phyloP scores from a whole-genome alignment of 2,329 filamentous ascomycete species.

The Sporothrix pallida region DNA sequence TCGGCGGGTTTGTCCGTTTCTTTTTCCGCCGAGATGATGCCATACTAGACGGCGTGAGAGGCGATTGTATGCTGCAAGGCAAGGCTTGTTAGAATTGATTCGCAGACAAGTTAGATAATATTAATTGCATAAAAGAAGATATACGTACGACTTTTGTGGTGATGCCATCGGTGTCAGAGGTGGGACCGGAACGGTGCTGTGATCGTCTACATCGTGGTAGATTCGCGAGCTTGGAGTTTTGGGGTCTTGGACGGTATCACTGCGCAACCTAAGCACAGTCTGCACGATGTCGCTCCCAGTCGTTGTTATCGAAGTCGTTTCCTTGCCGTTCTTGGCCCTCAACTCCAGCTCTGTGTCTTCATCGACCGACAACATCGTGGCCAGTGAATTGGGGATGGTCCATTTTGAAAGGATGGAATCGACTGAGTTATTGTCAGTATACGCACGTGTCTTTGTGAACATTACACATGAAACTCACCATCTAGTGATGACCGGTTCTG shows the following conservation, averaged over 20 bases:
- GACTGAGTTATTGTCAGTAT: slow-evolving; percentile 31
- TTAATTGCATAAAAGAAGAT: no score
- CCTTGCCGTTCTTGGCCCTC: slow-evolving; percentile 2
- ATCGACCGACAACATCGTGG: slow-evolving; percentile 37
- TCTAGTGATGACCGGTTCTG: slow-evolving; percentile 35
- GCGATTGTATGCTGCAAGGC: background rate
- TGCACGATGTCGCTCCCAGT: slow-evolving; percentile 26
- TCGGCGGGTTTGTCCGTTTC: background rate
- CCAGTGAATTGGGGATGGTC: slow-evolving; percentile 42
- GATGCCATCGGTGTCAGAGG: slow-evolving; percentile 24
- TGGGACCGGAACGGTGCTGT: background rate
- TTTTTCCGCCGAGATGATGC: background rate
- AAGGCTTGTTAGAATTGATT: background rate
- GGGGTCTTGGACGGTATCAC: background rate
- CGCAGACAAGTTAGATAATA: no score
- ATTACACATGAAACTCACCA: slow-evolving; percentile 23
- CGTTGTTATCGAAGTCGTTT: background rate
- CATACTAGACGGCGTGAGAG: slow-evolving; percentile 19
- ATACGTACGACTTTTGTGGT: slow-evolving; percentile 6
- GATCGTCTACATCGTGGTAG: background rate
- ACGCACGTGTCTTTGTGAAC: no score
- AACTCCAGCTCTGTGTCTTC: slow-evolving; percentile 29
- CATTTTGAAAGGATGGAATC: slow-evolving; percentile 56
- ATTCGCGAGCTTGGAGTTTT: background rate
- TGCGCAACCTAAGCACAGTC: background rate